Conservation (phyloP, 2,329 filamentous ascomycete genomes). For the Byssothecium circinans region DNA sequence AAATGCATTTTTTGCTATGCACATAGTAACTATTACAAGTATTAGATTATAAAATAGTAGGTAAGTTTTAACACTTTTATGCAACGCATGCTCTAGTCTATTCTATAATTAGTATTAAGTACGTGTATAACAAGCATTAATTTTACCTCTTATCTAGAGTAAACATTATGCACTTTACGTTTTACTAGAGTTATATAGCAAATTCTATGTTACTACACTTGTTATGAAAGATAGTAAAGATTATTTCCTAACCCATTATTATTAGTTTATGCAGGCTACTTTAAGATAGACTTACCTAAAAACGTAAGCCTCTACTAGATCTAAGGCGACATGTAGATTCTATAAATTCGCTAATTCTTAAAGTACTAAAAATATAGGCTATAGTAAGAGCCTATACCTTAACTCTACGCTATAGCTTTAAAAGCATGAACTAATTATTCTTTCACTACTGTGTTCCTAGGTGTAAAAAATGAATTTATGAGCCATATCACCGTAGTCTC, state of each 20-base stretch:
- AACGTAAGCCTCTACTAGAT: constrained; percentile 9
- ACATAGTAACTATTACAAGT: constrained; percentile 11
- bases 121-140: constrained; percentile 6
- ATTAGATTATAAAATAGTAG: constrained; percentile 14
- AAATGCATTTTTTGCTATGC: constrained; percentile 10
- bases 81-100: constrained; percentile 13
- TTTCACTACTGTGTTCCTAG: constrained; percentile 11
- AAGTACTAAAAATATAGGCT: constrained; percentile 6
- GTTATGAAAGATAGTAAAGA: constrained; percentile 13
- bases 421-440: constrained; percentile 13
- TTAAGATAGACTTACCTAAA: constrained; percentile 10
- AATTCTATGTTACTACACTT: constrained; percentile 13
- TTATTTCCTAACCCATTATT: constrained; percentile 11
- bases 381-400: constrained; percentile 11
- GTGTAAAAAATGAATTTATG: constrained; percentile 14
- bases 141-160: constrained; percentile 13
- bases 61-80: constrained; percentile 11
- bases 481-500: constrained; percentile 11
- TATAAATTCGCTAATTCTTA: constrained; percentile 10
- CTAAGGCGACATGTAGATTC: constrained; percentile 8
- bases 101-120: constrained; percentile 10
- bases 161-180: constrained; percentile 11
- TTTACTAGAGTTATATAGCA: constrained; percentile 11
- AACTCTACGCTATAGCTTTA: constrained; percentile 10
- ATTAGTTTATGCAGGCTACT: constrained; percentile 10